Conservation (phyloP, 2,329 filamentous ascomycete species). For the Stenocarpella maydis region DNA sequence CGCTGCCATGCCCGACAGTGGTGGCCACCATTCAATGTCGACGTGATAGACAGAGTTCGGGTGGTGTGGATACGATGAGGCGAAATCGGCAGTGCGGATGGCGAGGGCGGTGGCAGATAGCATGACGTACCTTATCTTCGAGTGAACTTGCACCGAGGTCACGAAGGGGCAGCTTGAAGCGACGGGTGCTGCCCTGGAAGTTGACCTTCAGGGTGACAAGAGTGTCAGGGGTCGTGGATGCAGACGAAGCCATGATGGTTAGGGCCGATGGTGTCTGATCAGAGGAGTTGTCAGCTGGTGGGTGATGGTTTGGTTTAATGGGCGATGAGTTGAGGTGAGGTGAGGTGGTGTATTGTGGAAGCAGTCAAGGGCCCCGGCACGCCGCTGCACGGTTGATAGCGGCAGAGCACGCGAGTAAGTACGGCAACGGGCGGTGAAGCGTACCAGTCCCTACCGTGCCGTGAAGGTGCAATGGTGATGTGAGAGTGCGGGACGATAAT, state of each 20-base stretch:
- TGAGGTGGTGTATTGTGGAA: background rate
- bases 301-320: constrained; percentile 4
- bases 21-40: background rate
- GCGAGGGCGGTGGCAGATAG: constrained; percentile 20
- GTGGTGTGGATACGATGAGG: constrained; percentile 18
- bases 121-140: constrained; percentile 79
- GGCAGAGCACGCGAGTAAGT: constrained; percentile 24
- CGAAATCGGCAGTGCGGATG: constrained; percentile 25
- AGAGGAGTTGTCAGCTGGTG: background rate
- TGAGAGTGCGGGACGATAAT: background rate
- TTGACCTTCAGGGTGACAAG: constrained; percentile 86
- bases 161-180: constrained; percentile 88
- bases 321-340: too few relatives aligned
- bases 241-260: constrained; percentile 48
- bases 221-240: constrained; percentile 64
- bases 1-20: background rate
- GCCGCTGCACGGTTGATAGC: background rate
- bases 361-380: background rate
- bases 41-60: background rate
- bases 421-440: constrained; percentile 1
- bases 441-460: background rate
- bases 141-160: constrained; percentile 80
- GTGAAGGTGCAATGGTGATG: background rate
- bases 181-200: constrained; percentile 77
- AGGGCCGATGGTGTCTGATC: constrained; percentile 7